Conservation (phyloP, 371 early-diverging fungal species). For the Nematocida parisii region DNA sequence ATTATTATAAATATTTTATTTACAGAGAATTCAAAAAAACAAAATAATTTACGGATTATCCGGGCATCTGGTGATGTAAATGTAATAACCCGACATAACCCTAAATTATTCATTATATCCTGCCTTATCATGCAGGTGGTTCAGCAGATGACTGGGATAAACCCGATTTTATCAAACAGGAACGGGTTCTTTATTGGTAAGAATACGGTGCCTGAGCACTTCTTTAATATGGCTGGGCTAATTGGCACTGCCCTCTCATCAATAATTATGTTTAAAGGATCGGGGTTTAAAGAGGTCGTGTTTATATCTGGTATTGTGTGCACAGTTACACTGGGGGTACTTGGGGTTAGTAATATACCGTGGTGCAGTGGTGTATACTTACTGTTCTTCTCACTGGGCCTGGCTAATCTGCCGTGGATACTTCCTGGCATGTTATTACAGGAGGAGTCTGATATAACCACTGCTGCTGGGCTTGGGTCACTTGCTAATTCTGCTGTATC, state of each 20-base stretch:
- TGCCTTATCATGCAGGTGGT: constrained; percentile 31
- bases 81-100: background rate
- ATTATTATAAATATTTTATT: constrained; percentile 3
- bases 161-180: constrained; percentile 30
- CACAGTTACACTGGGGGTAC: too few species aligned
- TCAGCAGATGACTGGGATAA: constrained; percentile 55
- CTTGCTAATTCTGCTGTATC: constrained; percentile 19
- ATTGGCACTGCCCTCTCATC: background rate
- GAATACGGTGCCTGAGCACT: background rate
- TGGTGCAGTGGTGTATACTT: constrained; percentile 39
- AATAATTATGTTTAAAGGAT: background rate
- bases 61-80: background rate
- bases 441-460: background rate
- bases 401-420: constrained; percentile 51
- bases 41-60: background rate
- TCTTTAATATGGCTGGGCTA: constrained; percentile 37
- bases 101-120: constrained; percentile 8
- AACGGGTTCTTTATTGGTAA: background rate
- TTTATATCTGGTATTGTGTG: too few species aligned
- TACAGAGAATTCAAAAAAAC: background rate
- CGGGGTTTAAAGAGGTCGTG: too few species aligned
- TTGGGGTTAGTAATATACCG: too few species aligned
- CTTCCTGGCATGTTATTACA: constrained; percentile 29
- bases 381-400: constrained; percentile 21
- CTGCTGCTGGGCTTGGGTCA: constrained; percentile 40